These are phyloP conservation scores for Penicillium odoratum DNA, from an alignment of 495 filamentous ascomycete species.

Conservation along the genomic window DNA sequence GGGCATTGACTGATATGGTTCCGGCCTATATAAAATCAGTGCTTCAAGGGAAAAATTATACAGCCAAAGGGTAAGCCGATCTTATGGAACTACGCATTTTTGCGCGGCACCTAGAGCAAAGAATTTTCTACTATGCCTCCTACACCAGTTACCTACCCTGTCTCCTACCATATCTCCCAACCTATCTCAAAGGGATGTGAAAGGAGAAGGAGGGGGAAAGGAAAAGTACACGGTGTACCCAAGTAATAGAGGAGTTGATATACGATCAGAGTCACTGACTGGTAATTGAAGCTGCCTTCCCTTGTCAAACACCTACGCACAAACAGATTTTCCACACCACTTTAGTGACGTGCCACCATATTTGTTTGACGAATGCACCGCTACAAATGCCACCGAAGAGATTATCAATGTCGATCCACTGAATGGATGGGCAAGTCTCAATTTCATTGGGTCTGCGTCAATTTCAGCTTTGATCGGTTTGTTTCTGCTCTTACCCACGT, in stretches of 20 bases:
- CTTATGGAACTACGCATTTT: too few relatives aligned
- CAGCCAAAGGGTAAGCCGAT: slow-evolving; percentile 39
- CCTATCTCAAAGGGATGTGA: too few relatives aligned
- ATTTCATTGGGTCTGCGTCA: slow-evolving; percentile 44
- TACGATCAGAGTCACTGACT: not conserved
- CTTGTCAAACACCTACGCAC: not conserved
- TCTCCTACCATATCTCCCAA: too few relatives aligned
- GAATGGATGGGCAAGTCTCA: slow-evolving; percentile 45
- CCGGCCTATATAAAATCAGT: not conserved
- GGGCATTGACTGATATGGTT: not conserved
- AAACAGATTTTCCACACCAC: not conserved
- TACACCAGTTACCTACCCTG: too few relatives aligned
- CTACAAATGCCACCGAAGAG: not conserved
- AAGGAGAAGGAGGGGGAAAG: too few relatives aligned
- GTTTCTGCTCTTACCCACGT: not conserved
- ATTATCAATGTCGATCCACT: slow-evolving; percentile 34
- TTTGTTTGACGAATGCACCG: not conserved
- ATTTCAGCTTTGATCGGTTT: not conserved
- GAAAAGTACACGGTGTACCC: too few relatives aligned
- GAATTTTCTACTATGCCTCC: too few relatives aligned
- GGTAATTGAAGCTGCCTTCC: not conserved
- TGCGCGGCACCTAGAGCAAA: too few relatives aligned
- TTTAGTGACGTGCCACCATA: not conserved
- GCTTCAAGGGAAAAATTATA: not conserved
- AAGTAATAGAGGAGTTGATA: too few relatives aligned